Conservation (phyloP, 139 green algal species). For the Volvox africanus region DNA sequence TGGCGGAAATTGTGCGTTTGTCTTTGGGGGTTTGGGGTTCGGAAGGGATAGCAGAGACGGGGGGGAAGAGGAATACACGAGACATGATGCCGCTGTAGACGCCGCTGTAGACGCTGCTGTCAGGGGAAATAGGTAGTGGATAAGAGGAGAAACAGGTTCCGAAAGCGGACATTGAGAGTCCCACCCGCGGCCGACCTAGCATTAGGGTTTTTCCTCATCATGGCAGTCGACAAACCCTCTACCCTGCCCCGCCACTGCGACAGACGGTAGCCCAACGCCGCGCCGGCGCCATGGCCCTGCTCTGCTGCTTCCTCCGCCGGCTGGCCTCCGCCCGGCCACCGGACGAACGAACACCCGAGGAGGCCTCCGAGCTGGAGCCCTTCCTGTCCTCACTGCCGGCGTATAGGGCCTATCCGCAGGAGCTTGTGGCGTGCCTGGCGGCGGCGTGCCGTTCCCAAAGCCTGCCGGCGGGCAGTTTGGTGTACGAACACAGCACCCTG, state of each 20-base stretch:
- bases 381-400: constrained; percentile 72
- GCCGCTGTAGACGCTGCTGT: too few species aligned
- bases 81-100: too few species aligned
- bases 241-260: background rate
- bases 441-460: background rate
- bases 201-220: too few species aligned
- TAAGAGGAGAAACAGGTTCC: too few species aligned
- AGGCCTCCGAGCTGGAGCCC: constrained; percentile 81
- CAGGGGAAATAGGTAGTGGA: too few species aligned
- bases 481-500: constrained; percentile 31
- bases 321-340: background rate
- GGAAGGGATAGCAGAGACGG: too few species aligned
- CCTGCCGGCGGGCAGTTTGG: constrained; percentile 18
- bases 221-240: too few species aligned
- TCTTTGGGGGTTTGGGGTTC: too few species aligned
- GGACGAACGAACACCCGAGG: constrained; percentile 39
- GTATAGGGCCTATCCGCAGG: background rate
- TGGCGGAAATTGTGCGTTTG: constrained; percentile 7
- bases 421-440: constrained; percentile 13
- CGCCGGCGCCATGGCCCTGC: background rate
- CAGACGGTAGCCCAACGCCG: constrained; percentile 10
- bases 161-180: too few species aligned
- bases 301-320: constrained; percentile 21
- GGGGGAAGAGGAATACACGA: too few species aligned
- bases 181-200: too few species aligned